phyloP scores from a whole-genome alignment of 495 filamentous ascomycete genomes.

The Trichoderma reesei region DNA sequence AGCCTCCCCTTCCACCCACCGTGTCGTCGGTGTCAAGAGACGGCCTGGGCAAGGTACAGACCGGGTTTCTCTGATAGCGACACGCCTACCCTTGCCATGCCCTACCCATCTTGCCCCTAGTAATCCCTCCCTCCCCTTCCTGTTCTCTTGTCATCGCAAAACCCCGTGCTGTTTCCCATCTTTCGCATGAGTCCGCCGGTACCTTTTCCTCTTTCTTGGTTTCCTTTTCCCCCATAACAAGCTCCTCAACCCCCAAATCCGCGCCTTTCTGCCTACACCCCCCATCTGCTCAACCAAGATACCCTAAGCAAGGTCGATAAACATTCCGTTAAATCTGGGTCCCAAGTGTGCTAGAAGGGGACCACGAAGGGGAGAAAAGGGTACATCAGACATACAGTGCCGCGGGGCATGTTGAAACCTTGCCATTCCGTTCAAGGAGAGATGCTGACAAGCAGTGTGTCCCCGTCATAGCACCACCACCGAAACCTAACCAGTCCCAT shows the following conservation, averaged over 20 bases:
- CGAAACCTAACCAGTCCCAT: constrained; percentile 1
- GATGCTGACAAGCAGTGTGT: background rate
- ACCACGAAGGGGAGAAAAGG: background rate
- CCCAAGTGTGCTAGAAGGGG: background rate
- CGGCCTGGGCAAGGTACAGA: background rate
- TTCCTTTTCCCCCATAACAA: constrained; percentile 7
- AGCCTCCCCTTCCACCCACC: background rate
- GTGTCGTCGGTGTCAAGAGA: constrained; percentile 3
- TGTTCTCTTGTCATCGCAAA: background rate
- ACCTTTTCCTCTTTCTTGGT: constrained; percentile 3
- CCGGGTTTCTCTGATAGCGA: background rate
- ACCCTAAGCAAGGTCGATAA: background rate
- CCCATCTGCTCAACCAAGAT: background rate
- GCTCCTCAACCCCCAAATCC: background rate
- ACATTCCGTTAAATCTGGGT: background rate
- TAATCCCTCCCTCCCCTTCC: background rate
- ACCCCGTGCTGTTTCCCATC: background rate
- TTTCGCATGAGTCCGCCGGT: background rate
- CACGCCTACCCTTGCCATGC: constrained; percentile 2
- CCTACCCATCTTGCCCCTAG: background rate
- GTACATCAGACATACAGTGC: background rate
- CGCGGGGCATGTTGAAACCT: background rate
- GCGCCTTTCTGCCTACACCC: constrained; percentile 1
- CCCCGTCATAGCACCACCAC: background rate
- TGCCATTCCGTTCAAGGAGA: background rate